Percentiles rank a stretch among this genome's conserved stretches.
These are phyloP conservation scores for Aspergillus costaricaensis DNA, from an alignment of 2,329 filamentous ascomycete genomes.

Conservation along the genomic window DNA sequence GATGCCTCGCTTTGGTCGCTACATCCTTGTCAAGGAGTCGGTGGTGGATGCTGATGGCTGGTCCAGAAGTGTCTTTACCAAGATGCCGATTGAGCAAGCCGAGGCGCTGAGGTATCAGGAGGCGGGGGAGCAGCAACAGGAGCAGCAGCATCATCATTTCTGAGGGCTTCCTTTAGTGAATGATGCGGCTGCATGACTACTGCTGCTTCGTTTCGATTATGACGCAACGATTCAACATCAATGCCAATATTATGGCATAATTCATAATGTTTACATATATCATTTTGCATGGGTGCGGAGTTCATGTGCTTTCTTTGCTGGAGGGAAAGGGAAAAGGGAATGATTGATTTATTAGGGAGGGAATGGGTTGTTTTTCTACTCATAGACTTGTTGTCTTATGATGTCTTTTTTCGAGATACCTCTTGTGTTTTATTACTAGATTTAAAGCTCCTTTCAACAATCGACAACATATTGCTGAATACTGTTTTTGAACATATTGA, in stretches of 20 bases:
- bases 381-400: background rate
- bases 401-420: background rate
- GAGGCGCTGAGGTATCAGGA: background rate
- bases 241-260: conserved; percentile 11
- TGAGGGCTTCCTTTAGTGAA: too few species aligned
- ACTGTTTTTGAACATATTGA: background rate
- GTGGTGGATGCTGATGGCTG: conserved; percentile 63
- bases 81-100: conserved; percentile 38
- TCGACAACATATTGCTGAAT: conserved; percentile 1
- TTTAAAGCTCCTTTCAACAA: background rate
- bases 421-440: background rate
- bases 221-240: conserved; percentile 21
- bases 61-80: conserved; percentile 59
- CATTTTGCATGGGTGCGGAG: conserved; percentile 8
- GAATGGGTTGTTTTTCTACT: background rate
- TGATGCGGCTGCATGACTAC: too few species aligned
- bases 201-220: conserved; percentile 6
- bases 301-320: background rate
- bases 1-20: conserved; percentile 45
- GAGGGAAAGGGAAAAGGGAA: background rate
- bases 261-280: conserved; percentile 16
- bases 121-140: background rate
- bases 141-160: background rate
- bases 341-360: background rate
- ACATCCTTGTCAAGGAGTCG: conserved; percentile 59